Base-by-base conservation (phyloP, 2,329 filamentous ascomycete species). In the Ophiocordyceps camponoti-floridani region DNA sequence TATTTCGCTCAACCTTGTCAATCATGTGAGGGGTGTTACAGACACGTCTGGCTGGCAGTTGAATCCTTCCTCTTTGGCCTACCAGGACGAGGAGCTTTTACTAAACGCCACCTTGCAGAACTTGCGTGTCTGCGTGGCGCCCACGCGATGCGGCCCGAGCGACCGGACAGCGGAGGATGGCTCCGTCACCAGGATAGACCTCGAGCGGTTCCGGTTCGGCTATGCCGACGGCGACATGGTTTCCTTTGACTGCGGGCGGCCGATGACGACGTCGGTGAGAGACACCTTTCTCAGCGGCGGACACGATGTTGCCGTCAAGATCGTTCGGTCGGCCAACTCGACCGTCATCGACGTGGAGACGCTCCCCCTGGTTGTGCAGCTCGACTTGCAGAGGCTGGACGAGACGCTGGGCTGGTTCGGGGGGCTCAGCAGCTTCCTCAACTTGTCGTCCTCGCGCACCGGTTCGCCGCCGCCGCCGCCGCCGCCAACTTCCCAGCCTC, bases 351-450 rank as follows among this genome's bases (percentile, higher is more conserved):
- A 83, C 30, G 58, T 94, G 13, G 75, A 77, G 44, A 93, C 87
- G 0, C 68, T 93, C 10, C 86, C 88, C 6, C 60, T 95, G 2
- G 75, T 80, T 47, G 59, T 94, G 10, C 74, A 79, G 46, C 62
- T 96, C 38, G 84, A 96, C 56, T 65, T 95, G 14, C 79, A 82
- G 50, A 75, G 76, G 45, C 64, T 96, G 19, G 91, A 96, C 52
- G 87, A 94, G 53, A 84, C 84, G 0, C 78, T 96, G 47, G 77
- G 77, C 46, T 86, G 84, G 70, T 88, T 95, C 61, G 91, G 91
- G 33, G 91, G 91, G 0, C 67, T 98, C 40, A 94, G 88, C 58
- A 86, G 87, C 51, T 82, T 98, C 44, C 66, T 98, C 40, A 93
- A 91, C 53, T 75, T 95, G 58, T 84, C 75, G 47, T 94, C 89